These are phyloP conservation scores for Grosmannia huntii DNA, from an alignment of 2,329 filamentous ascomycete species.

Conservation along the genomic window DNA sequence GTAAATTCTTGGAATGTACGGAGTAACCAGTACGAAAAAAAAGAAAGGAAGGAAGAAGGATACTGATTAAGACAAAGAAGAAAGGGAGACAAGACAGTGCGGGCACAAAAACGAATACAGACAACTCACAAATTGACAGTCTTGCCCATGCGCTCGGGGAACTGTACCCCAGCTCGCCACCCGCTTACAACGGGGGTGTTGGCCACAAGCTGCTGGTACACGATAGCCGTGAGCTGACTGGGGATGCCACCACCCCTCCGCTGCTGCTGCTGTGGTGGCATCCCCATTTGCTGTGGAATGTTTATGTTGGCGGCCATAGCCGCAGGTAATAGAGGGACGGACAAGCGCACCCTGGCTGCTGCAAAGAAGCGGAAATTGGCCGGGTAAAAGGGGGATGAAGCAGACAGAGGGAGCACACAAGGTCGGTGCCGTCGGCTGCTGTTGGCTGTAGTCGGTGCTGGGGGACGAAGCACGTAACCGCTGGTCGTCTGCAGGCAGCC, in stretches of 20 bases:
- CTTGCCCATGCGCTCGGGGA: constrained; percentile 29
- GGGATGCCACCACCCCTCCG: constrained; percentile 26
- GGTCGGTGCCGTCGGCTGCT: too few relatives aligned
- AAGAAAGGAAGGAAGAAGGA: background rate
- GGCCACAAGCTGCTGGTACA: constrained; percentile 18
- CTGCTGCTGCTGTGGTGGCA: constrained; percentile 25
- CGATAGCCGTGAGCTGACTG: constrained; percentile 19
- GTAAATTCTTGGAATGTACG: too few relatives aligned
- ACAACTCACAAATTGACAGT: constrained; percentile 28
- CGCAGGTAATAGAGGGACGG: constrained; percentile 17
- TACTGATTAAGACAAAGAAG: background rate
- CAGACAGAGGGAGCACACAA: background rate
- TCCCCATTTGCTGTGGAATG: constrained; percentile 35
- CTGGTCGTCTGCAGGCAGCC: constrained; percentile 1
- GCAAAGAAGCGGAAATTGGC: background rate
- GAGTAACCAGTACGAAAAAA: background rate
- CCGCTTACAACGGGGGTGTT: constrained; percentile 19
- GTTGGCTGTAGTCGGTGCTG: background rate
- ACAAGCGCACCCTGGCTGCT: background rate
- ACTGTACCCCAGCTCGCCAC: constrained; percentile 27
- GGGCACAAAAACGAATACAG: background rate
- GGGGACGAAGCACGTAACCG: background rate
- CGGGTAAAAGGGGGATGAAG: background rate
- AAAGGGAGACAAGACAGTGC: background rate
- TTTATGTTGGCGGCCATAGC: constrained; percentile 48